Evolutionary conservation across 2,329 filamentous ascomycete species (phyloP), one percentile per base, ranked within the genome.

Genomic region (Arachnomyces sp.): DNA sequence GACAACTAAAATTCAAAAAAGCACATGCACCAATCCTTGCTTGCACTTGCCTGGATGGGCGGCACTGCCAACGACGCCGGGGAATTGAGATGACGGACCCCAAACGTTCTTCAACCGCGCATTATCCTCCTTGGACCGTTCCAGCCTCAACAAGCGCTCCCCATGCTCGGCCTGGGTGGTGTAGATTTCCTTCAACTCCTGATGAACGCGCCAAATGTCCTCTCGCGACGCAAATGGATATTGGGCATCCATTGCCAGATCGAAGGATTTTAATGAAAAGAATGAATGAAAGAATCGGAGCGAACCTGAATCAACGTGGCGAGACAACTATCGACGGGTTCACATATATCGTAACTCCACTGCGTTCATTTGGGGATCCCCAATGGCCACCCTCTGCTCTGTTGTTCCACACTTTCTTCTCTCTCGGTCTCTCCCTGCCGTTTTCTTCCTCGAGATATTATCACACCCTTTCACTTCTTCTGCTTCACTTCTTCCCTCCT

Each of bases 1-100:
- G 9, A 25, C 9, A 25, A 25, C 20, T 9, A 9, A 25, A 25
- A 25, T 5, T 25, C 20, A 29, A 40, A 29, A 15, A 34, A 25
- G 20, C 20, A 25, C 20, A 25, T 25, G 20, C 20, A 25, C 20
- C 20, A 25, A 25, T 25, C 20, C 20, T 25, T 25, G 20, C 20
- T 25, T 28, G 28, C 31, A 58, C 77, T 63, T 66, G 93, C 90
- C 87, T 69, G 93, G 84, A 59, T 93, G 84, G 39, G 88, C 83
- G 34, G 87, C 89, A 40, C 85, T 84, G 51, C 82, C 81, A 43
- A 94, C 63, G 30, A 88, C 79, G 49, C 81, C 82, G n/a, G 90
- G 88, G 58, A 95, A 95, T 12, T 89, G 89, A 41, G 89, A 94
- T 35, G 73, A 67, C 49, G 83, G 82, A 36, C 77, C 78, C 92